Evolutionary conservation across 768 basidiomycete species (phyloP).

Genomic region (Mycena leptocephala): DNA sequence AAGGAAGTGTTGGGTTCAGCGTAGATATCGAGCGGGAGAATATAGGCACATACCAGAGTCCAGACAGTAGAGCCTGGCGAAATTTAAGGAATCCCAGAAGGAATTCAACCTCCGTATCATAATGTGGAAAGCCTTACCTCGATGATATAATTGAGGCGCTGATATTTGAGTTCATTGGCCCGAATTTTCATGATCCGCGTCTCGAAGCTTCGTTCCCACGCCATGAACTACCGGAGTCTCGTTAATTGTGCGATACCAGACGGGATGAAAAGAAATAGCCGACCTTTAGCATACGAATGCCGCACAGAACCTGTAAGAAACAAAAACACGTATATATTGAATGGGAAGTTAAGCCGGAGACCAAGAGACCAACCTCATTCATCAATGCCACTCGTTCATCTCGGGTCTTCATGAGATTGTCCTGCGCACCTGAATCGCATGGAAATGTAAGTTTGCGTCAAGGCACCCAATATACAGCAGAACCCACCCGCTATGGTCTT

Average conservation of each 20-base stretch:
- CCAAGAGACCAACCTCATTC: slow-evolving; percentile 82
- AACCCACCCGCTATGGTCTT: slow-evolving; percentile 74
- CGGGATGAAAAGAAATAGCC: background rate
- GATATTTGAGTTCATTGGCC: slow-evolving; percentile 75
- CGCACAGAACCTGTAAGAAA: slow-evolving; percentile 78
- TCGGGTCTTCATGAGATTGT: slow-evolving; percentile 85
- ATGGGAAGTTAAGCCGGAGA: slow-evolving; percentile 40
- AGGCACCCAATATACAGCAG: too few species aligned
- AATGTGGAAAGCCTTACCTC: slow-evolving; percentile 55
- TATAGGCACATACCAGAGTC: slow-evolving; percentile 52
- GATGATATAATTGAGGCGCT: slow-evolving; percentile 76
- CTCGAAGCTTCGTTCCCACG: slow-evolving; percentile 81
- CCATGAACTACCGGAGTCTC: slow-evolving; percentile 71
- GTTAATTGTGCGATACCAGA: too few species aligned
- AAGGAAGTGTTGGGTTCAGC: slow-evolving; percentile 57
- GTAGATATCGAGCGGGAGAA: slow-evolving; percentile 23
- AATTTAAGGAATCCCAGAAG: background rate
- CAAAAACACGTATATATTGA: background rate
- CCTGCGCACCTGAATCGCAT: slow-evolving; percentile 68
- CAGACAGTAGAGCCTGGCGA: slow-evolving; percentile 39
- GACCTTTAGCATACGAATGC: slow-evolving; percentile 91
- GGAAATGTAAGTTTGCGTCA: too few species aligned
- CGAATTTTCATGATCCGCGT: slow-evolving; percentile 70
- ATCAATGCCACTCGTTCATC: slow-evolving; percentile 84
- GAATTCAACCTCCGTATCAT: background rate